These are phyloP conservation scores for Tilletia walkeri DNA, from an alignment of 1,284 basidiomycete species.

Conservation along the genomic window DNA sequence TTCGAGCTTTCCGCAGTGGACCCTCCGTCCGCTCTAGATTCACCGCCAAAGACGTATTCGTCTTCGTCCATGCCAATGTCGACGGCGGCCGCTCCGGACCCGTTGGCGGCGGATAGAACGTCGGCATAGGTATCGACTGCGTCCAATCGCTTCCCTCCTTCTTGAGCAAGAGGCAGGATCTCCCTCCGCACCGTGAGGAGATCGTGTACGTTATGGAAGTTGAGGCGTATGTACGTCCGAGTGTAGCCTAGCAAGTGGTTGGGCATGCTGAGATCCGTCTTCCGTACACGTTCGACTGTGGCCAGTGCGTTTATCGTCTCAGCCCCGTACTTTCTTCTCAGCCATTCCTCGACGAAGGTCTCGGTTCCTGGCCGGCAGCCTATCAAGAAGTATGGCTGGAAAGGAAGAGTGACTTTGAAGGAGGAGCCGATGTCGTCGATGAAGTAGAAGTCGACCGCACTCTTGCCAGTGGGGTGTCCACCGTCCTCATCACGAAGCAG, in stretches of 20 bases:
- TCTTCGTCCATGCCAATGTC: constrained; percentile 45
- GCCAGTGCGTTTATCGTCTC: constrained; percentile 68
- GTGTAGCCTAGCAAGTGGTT: constrained; percentile 93
- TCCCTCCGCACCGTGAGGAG: constrained; percentile 83
- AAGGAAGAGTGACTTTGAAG: constrained; percentile 91
- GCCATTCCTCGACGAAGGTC: constrained; percentile 89
- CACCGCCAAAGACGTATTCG: constrained; percentile 29
- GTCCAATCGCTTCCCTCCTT: constrained; percentile 87
- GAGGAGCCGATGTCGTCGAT: constrained; percentile 93
- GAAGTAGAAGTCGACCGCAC: constrained; percentile 93
- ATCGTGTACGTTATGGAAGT: constrained; percentile 89
- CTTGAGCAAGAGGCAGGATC: constrained; percentile 79
- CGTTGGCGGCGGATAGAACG: constrained; percentile 65
- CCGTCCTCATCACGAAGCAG: constrained; percentile 75
- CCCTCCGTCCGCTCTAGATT: constrained; percentile 23
- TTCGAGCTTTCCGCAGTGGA: constrained; percentile 15
- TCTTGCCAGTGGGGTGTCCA: constrained; percentile 57
- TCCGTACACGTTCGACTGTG: constrained; percentile 71
- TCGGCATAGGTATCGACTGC: constrained; percentile 98
- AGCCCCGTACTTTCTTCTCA: constrained; percentile 82
- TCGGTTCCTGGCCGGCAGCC: constrained; percentile 80
- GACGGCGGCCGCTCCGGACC: constrained; percentile 29
- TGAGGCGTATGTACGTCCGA: constrained; percentile 81
- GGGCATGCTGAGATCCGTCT: constrained; percentile 91
- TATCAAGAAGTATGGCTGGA: constrained; percentile 93